phyloP scores from a whole-genome alignment of 371 early-diverging fungal species.

The Apophysomyces sp. region DNA sequence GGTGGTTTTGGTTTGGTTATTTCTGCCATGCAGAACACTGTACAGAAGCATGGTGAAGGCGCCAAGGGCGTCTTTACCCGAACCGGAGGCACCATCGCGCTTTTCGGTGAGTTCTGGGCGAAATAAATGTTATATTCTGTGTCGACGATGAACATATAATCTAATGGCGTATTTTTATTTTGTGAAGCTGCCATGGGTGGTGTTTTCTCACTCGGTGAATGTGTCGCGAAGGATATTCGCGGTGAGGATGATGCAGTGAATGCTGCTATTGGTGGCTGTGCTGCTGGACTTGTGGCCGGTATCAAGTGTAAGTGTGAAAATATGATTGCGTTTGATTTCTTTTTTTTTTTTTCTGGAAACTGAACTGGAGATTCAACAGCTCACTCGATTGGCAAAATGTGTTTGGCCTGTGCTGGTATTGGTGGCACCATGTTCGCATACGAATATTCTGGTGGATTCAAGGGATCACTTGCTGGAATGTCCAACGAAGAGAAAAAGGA shows the following conservation, averaged over 20 bases:
- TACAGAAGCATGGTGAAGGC: slow-evolving; percentile 62
- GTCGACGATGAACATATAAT: not conserved
- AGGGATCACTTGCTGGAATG: slow-evolving; percentile 52
- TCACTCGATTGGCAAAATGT: slow-evolving; percentile 60
- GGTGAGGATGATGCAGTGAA: slow-evolving; percentile 70
- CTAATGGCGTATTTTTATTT: not conserved
- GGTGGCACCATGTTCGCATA: slow-evolving; percentile 72
- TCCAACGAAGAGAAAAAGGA: slow-evolving; percentile 51
- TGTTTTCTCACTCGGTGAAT: slow-evolving; percentile 70
- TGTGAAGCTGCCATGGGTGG: slow-evolving; percentile 77
- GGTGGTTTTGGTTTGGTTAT: slow-evolving; percentile 70
- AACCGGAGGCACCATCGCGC: slow-evolving; percentile 69
- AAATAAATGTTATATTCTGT: not conserved
- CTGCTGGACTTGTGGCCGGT: slow-evolving; percentile 74
- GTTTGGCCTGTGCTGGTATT: slow-evolving; percentile 64
- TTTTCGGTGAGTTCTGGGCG: slow-evolving; percentile 59
- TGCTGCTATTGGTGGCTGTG: slow-evolving; percentile 74
- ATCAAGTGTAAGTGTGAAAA: slow-evolving; percentile 45
- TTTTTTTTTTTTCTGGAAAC: not conserved
- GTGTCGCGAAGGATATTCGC: slow-evolving; percentile 58
- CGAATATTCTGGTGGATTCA: slow-evolving; percentile 66
- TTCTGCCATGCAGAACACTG: slow-evolving; percentile 73
- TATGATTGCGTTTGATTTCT: too few species aligned
- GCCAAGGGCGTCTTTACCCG: slow-evolving; percentile 67
- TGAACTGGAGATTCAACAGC: slow-evolving; percentile 22